Percentiles rank a stretch among this genome's conserved stretches.
Evolutionary conservation across 108 stramenopile species (phyloP).

Genomic region (Skeletonema tropicum): DNA sequence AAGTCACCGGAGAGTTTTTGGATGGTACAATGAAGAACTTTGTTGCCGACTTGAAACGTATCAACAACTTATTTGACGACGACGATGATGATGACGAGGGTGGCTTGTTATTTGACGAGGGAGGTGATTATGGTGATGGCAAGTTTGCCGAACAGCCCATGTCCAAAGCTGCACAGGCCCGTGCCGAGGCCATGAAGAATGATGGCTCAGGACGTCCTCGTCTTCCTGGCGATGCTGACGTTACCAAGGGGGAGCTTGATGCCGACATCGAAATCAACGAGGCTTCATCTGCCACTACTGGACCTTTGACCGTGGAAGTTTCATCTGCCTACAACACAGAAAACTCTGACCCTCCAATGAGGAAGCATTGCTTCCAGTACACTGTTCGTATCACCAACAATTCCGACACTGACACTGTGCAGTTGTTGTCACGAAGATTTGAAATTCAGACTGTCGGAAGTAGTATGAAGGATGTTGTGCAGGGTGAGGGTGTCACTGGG

Average conservation of each 20-base stretch:
- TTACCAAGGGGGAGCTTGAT: conserved; percentile 72
- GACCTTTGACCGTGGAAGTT: conserved; percentile 83
- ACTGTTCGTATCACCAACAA: conserved; percentile 92
- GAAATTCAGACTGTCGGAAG: conserved; percentile 91
- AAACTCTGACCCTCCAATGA: conserved; percentile 91
- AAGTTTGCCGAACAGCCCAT: conserved; percentile 41
- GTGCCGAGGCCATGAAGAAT: conserved; percentile 64
- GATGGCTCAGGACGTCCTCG: conserved; percentile 69
- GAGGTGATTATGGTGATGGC: conserved; percentile 24
- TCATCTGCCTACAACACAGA: conserved; percentile 86
- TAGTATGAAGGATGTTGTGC: conserved; percentile 87
- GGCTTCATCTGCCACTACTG: conserved; percentile 62
- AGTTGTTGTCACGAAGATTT: conserved; percentile 88
- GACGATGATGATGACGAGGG: conserved; percentile 32
- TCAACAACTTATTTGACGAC: conserved; percentile 24
- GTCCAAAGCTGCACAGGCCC: conserved; percentile 65
- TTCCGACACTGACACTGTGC: conserved; percentile 84
- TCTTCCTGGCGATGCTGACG: conserved; percentile 78
- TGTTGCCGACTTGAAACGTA: conserved; percentile 29
- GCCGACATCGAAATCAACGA: conserved; percentile 50
- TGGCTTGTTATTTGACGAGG: conserved; percentile 13
- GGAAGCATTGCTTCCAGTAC: conserved; percentile 93
- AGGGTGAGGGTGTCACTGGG: conserved; percentile 92
- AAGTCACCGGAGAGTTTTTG: conserved; percentile 17
- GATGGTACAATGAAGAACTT: conserved; percentile 24